A percentile compares a stretch with the other conserved stretches of the same genome.
These are phyloP conservation scores for Magnusiomyces clavatus DNA, from an alignment of 1,139 yeast species.

Conservation along the genomic window DNA sequence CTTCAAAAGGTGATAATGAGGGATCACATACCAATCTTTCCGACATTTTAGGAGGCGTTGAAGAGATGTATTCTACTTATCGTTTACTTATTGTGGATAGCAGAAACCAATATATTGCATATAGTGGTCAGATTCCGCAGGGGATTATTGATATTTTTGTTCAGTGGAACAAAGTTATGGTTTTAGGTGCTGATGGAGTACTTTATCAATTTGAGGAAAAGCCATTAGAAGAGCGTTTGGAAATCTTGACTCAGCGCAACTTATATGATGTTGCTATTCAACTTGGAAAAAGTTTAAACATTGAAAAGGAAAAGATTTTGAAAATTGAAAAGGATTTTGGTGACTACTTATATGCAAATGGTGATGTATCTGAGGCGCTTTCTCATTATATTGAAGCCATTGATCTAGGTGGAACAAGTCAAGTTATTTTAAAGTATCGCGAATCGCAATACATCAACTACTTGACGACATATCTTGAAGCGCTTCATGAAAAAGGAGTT, in stretches of 20 bases:
- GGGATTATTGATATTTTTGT: slow-evolving; percentile 50
- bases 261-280: slow-evolving; percentile 66
- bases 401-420: slow-evolving; percentile 49
- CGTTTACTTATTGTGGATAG: slow-evolving; percentile 61
- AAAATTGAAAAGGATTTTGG: slow-evolving; percentile 61
- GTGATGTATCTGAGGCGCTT: slow-evolving; percentile 61
- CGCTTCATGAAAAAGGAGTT: slow-evolving; percentile 43
- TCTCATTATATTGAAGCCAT: slow-evolving; percentile 54
- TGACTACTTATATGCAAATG: slow-evolving; percentile 59
- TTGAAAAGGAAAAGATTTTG: slow-evolving; percentile 35
- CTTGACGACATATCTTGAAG: slow-evolving; percentile 58
- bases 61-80: slow-evolving; percentile 29
- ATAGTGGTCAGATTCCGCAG: slow-evolving; percentile 58
- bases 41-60: slow-evolving; percentile 12
- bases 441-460: slow-evolving; percentile 71
- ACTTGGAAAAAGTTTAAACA: slow-evolving; percentile 44
- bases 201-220: slow-evolving; percentile 64
- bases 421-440: slow-evolving; percentile 71
- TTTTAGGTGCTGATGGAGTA: slow-evolving; percentile 70
- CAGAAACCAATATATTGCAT: slow-evolving; percentile 60
- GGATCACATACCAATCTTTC: slow-evolving; percentile 15
- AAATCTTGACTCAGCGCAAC: slow-evolving; percentile 60
- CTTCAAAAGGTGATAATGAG: slow-evolving; percentile 8
- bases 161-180: slow-evolving; percentile 49
- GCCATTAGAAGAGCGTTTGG: slow-evolving; percentile 57